Base-by-base conservation (phyloP, 192 early-diverging fungal species). In the Pilaira anomala region DNA sequence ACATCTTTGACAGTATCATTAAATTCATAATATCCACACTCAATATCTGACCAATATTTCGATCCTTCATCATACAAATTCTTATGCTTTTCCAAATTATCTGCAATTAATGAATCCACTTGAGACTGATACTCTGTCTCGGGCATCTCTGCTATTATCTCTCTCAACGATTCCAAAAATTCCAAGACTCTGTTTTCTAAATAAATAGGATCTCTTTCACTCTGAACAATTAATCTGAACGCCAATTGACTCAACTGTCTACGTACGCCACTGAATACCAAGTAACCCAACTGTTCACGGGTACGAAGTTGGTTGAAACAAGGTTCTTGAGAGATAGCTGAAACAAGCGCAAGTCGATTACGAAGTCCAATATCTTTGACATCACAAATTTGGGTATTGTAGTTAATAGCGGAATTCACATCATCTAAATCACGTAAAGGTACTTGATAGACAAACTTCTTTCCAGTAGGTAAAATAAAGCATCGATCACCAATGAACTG, bases 301-400 rank as follows among this genome's bases (percentile, higher is more conserved):
- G 94, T 98, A 12, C 96, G 79, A 26, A 96, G 79, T 66, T 94
- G 87, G 73, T 96, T 83, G 71, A 96, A 96, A 57, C 82, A 90
- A 14, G 93, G 93, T 66, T 98, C 93, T 58, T 85, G 73, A 3
- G 84, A 74, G 24, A 98, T 91, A 62, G 94, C 88, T 33, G 80
- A 68, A 18, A 92, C 41, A 46, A 96, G 79, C 60, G 80, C 74
- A 50, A 88, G 60, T 29, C 76, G 55, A 57, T 71, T 70, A 21
- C 93, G 81, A 19, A 80, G 63, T 14, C 55, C 48, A 24, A 64
- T 68, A 71, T 93, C 73, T 12, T 76, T 68, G 21, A 77, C 63
- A 49, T 77, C 67, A 0, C 89, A 88, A 8, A 90, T 61, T 53
- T 92, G 89, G 45, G 91, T 39, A 64, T 85, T 88, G 74, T 89